A percentile compares a stretch with the other conserved stretches of the same genome.
Conservation (phyloP, 1,284 basidiomycete genomes). For the Lentinula novae-zelandiae region DNA sequence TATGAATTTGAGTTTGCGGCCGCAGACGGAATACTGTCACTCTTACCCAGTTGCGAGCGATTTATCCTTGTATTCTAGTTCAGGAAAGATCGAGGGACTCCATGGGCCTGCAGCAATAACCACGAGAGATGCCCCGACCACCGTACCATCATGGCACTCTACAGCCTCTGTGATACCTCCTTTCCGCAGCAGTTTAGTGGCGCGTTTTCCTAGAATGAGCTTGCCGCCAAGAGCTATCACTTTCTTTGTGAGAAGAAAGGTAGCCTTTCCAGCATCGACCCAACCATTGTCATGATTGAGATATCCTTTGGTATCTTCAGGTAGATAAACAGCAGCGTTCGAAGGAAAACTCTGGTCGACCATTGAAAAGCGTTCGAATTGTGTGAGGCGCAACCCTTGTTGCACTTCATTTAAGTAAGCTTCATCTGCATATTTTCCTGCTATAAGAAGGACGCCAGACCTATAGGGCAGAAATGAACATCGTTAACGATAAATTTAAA, state of each 20-base stretch:
- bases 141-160: constrained; percentile 55
- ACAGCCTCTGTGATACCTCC: constrained; percentile 57
- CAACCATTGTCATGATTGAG: constrained; percentile 82
- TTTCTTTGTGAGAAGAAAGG: constrained; percentile 53
- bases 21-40: neutral
- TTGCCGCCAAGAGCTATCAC: constrained; percentile 60
- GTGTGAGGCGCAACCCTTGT: constrained; percentile 45
- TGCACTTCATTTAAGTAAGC: constrained; percentile 57
- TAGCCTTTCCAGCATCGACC: constrained; percentile 75
- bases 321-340: constrained; percentile 25
- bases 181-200: constrained; percentile 41
- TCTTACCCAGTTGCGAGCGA: constrained; percentile 71
- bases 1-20: neutral
- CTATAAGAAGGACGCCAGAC: constrained; percentile 60
- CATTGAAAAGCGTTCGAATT: constrained; percentile 33
- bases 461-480: constrained; percentile 29
- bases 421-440: constrained; percentile 40
- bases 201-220: constrained; percentile 56
- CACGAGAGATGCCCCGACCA: constrained; percentile 51
- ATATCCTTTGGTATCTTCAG: constrained; percentile 46
- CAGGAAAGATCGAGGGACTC: constrained; percentile 77
- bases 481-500: neutral
- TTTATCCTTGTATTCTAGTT: constrained; percentile 42
- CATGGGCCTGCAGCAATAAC: constrained; percentile 78
- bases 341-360: constrained; percentile 45